Percentiles rank a stretch among this genome's conserved stretches.
These are phyloP conservation scores for Neurospora tetrasperma DNA, from an alignment of 495 filamentous ascomycete genomes.

Conservation along the genomic window DNA sequence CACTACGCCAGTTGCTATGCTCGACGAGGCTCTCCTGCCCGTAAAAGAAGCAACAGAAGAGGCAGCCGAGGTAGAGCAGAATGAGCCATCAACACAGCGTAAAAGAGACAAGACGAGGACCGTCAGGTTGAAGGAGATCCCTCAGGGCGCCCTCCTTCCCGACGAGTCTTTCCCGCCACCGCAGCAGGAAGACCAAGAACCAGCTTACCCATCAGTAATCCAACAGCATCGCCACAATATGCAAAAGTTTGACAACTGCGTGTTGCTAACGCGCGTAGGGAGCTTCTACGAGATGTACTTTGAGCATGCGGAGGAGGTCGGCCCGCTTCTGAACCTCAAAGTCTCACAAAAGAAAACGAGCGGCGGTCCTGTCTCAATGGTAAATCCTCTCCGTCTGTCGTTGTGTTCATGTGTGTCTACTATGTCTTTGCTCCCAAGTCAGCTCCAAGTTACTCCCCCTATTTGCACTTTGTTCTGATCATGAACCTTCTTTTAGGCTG, in stretches of 20 bases:
- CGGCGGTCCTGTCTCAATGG: conserved; percentile 71
- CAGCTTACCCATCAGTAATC: conserved; percentile 76
- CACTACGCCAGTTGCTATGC: neutral
- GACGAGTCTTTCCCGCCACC: conserved; percentile 18
- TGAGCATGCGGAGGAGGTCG: conserved; percentile 81
- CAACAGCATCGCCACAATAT: conserved; percentile 85
- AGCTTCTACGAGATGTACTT: conserved; percentile 98
- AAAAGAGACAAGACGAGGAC: neutral
- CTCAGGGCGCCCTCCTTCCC: conserved; percentile 45
- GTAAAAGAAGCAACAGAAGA: neutral
- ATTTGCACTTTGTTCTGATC: conserved; percentile 20
- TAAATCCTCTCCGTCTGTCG: conserved; percentile 23
- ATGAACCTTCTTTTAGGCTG: conserved; percentile 44
- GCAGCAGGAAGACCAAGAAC: conserved; percentile 34
- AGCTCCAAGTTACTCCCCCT: neutral
- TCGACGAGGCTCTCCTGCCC: neutral
- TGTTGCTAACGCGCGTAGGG: conserved; percentile 82
- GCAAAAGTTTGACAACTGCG: conserved; percentile 77
- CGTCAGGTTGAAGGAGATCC: conserved; percentile 52
- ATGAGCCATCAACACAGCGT: neutral
- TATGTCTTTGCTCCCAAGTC: neutral
- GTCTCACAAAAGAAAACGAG: conserved; percentile 68
- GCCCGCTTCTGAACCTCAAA: conserved; percentile 79
- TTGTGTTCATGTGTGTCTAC: neutral
- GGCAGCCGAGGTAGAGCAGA: neutral